phyloP scores from a whole-genome alignment of 495 filamentous ascomycete genomes.

The Cercophora samala region DNA sequence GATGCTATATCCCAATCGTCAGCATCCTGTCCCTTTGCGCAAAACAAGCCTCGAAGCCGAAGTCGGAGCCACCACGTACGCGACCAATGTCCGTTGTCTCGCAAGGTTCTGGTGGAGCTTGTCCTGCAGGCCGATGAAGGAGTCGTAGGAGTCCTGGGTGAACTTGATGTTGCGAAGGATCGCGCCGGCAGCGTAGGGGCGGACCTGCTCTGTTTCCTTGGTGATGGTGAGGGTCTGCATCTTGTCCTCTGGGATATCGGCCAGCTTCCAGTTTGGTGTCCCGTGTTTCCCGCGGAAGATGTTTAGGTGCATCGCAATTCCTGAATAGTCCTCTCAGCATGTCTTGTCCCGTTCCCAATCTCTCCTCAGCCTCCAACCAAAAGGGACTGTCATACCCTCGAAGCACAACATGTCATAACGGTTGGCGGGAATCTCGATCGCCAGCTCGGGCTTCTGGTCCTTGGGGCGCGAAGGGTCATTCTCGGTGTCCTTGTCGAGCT shows the following conservation, averaged over 20 bases:
- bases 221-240: slow-evolving; percentile 75
- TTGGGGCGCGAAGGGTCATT: slow-evolving; percentile 59
- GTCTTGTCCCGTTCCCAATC: neutral
- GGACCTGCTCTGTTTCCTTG: slow-evolving; percentile 73
- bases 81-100: slow-evolving; percentile 83
- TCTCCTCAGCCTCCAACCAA: neutral
- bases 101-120: slow-evolving; percentile 97
- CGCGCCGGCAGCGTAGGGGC: slow-evolving; percentile 82
- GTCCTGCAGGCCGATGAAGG: slow-evolving; percentile 97
- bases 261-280: slow-evolving; percentile 74
- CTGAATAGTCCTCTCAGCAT: slow-evolving; percentile 16
- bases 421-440: slow-evolving; percentile 98
- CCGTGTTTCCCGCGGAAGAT: slow-evolving; percentile 77
- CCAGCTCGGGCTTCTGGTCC: slow-evolving; percentile 86
- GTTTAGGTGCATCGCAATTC: slow-evolving; percentile 91
- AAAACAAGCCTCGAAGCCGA: neutral
- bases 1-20: slow-evolving; percentile 46
- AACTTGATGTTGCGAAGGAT: slow-evolving; percentile 89
- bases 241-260: slow-evolving; percentile 66
- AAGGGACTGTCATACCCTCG: slow-evolving; percentile 52
- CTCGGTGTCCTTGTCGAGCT: slow-evolving; percentile 93
- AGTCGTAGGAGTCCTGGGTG: slow-evolving; percentile 84
- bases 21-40: slow-evolving; percentile 2
- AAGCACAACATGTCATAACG: slow-evolving; percentile 99
- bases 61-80: slow-evolving; percentile 35